Conservation (phyloP, 2,329 filamentous ascomycete genomes). For the Pyrenochaeta sp. region DNA sequence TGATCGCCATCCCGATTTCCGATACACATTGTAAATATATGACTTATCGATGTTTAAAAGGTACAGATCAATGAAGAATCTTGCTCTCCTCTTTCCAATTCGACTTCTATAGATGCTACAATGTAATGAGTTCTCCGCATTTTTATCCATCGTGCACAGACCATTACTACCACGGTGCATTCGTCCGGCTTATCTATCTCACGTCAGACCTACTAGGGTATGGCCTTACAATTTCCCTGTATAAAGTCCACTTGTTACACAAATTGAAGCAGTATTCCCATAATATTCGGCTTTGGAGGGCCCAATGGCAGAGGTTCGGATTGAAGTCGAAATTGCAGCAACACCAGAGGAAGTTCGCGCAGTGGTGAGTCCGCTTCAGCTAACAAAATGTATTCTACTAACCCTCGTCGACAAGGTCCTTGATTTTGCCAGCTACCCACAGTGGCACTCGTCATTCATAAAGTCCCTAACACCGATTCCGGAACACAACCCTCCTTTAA, state of each 20-base stretch:
- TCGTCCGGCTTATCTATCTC: too few relatives aligned
- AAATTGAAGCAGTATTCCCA: too few relatives aligned
- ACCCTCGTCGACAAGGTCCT: constrained; percentile 2
- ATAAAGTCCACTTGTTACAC: not conserved
- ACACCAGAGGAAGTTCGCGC: constrained; percentile 7
- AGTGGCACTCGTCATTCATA: constrained; percentile 11
- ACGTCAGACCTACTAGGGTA: not conserved
- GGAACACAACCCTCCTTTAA: not conserved
- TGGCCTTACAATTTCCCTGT: not conserved
- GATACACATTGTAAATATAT: constrained; percentile 39
- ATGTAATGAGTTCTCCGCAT: not conserved
- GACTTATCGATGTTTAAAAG: too few relatives aligned
- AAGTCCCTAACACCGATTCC: constrained; percentile 1
- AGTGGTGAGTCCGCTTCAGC: constrained; percentile 1
- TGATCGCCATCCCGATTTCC: constrained; percentile 60
- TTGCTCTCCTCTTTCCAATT: too few relatives aligned
- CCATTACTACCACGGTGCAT: not conserved
- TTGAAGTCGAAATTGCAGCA: constrained; percentile 7
- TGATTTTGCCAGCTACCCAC: constrained; percentile 8
- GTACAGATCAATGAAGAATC: too few relatives aligned
- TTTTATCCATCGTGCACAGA: not conserved
- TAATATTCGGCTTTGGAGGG: too few relatives aligned
- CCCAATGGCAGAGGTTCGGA: not conserved
- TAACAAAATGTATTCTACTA: not conserved
- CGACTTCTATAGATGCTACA: not conserved